These are phyloP conservation scores for Tricholoma flavovirens DNA, from an alignment of 768 basidiomycete genomes.

Conservation along the genomic window DNA sequence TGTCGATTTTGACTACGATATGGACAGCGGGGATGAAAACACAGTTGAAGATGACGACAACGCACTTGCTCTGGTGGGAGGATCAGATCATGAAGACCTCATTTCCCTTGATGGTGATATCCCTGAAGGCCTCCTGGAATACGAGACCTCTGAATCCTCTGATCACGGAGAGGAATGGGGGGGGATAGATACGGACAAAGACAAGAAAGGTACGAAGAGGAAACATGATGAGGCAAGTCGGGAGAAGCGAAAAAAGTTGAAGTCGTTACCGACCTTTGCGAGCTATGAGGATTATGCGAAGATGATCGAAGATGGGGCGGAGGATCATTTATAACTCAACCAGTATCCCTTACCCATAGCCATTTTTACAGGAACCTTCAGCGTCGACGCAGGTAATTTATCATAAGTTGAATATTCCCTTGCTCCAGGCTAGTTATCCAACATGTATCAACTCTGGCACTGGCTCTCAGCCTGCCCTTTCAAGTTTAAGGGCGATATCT, in stretches of 20 bases:
- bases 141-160: constrained; percentile 47
- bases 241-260: constrained; percentile 62
- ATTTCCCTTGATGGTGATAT: constrained; percentile 51
- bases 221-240: constrained; percentile 35
- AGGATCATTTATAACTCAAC: constrained; percentile 47
- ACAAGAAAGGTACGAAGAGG: constrained; percentile 35
- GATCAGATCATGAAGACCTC: constrained; percentile 68
- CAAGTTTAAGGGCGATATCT: background rate
- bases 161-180: constrained; percentile 49
- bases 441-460: too few relatives aligned
- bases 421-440: too few relatives aligned
- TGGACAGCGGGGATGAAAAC: constrained; percentile 27
- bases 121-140: constrained; percentile 54
- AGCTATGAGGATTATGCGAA: constrained; percentile 83
- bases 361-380: background rate
- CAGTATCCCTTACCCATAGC: background rate
- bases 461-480: background rate
- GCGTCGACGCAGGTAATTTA: too few relatives aligned
- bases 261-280: constrained; percentile 72
- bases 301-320: constrained; percentile 75
- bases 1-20: constrained; percentile 26
- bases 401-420: too few relatives aligned
- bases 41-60: constrained; percentile 34
- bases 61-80: constrained; percentile 53
- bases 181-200: constrained; percentile 31